Base-by-base conservation (phyloP, 768 basidiomycete species). In the Hericium alpestre region DNA sequence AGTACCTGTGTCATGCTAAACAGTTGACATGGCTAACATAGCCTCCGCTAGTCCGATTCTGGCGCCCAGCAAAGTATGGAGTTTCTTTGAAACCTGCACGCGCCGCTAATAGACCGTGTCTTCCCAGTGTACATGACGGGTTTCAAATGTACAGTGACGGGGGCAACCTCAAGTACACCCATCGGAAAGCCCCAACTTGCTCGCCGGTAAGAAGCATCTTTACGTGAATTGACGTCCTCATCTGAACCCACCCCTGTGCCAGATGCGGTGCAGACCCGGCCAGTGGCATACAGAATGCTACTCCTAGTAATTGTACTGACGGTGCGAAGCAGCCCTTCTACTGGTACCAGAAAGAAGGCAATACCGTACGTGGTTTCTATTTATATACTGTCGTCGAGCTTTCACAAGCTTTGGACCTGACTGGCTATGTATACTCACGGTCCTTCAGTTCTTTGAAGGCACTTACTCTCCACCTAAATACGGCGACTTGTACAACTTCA, bases 241-340 rank as follows among this genome's bases (percentile, higher is more conserved):
- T 12, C 20, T n/a, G 43, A 46, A 46, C 41, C 12, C 39, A n/a
- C 41, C 5, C 41, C 16, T 13, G 3, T 52, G 8, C 7, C 43
- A 66, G 66, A 40, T 75, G 75, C 58, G 70, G 71, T 41, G 61
- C 59, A 20, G 72, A 77, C 58, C 64, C 69, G 1, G 54, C 53
- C 15, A 56, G 60, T 13, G 58, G 60, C 38, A 39, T 37, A 22
- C 40, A 59, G 6, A 23, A 51, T 18, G 64, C 69, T 4, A 55
- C 53, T 23, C 67, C 71, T 1, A 56, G 58, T 37, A 76, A 75
- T 62, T 76, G 75, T 64, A 75, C 72, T 8, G 46, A 59, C 23
- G 74, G 75, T 1, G 62, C 75, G 11, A 71, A 74, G 64, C 60
- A 64, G 52, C 72, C 74, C 6, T 56, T 72, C 27, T 76, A 75